Base-by-base conservation (phyloP, 208 protist genomes). In the Blastocrithidia nonstop region DNA sequence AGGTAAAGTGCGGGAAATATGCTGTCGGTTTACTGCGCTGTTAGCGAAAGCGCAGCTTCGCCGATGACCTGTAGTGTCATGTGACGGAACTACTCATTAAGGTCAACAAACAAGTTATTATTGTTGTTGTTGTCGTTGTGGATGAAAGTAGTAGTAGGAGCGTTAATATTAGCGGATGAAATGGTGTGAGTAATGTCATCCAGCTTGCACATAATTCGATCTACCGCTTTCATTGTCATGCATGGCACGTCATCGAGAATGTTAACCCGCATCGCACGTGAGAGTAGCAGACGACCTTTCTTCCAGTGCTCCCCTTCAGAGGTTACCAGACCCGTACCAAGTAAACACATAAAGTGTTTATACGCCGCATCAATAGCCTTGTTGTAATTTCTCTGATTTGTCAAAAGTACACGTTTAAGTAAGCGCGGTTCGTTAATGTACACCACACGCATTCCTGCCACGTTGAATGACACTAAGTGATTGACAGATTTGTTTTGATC, bases 61-160 rank as follows among this genome's bases (percentile, higher is more conserved):
- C 81, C 77, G 47, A 90, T 91, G 2, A 94, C 80, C 58, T 87
- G 78, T 32, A 91, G 61, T 27, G 80, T 94, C 77, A 93, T 80
- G 60, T 87, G 80, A 38, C 85, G 74, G 53, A 85, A 93, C 57
- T 90, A 80, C 52, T 90, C 85, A 43, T 75, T 81, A 25, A 93
- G 48, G 45, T 88, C 80, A n/a, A 90, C 48, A 45, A 61, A 82
- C 9, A 62, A 57, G n/a, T 35, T 35, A 11, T 11, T n/a, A 15
- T 11, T 35, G 29, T 35, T 35, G 29, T n/a, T n/a, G 29, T 35
- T n/a, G 29, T 35, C 29, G 29, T 35, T n/a, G 17, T 59, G 36
- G 26, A 58, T 21, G 26, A 45, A 22, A 38, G 29, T 35, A n/a
- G 29, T n/a, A n/a, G 29, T n/a, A 11, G 29, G n/a, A n/a, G 29